Base-by-base conservation (phyloP, 768 basidiomycete species). In the Coprinellus micaceus region DNA sequence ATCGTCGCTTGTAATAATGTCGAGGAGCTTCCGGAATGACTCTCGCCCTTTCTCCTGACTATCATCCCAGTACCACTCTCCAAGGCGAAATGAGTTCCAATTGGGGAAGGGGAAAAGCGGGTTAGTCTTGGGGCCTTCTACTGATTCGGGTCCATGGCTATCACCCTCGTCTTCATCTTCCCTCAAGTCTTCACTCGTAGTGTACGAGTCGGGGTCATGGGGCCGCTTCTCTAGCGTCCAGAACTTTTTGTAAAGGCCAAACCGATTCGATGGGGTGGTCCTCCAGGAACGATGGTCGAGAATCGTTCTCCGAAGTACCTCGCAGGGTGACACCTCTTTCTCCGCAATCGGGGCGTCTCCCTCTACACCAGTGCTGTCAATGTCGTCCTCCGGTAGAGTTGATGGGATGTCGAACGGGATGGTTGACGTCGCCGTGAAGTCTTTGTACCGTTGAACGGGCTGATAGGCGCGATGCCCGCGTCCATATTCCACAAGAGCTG, bases 61-160 rank as follows among this genome's bases (percentile, higher is more conserved):
- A 5, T 54, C 41, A 22, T 43, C 28, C 53, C 53, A 54, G 28
- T 4, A 54, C 19, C 24, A 54, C 48, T 49, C 28, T 4, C 48
- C 48, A n/a, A 49, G 26, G 4, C 28, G 29, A n/a, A 30, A 49
- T 5, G 48, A 49, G 48, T 19, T 54, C 24, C 43, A 21, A 22
- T 54, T 54, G 21, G 53, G 53, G 41, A 44, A 54, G 19, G 53
- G 53, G 28, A 44, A n/a, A 22, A 28, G 7, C 10, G 45, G 45
- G 24, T 4, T 5, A 43, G 40, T 21, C n/a, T 19, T 43, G 40
- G n/a, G n/a, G 7, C 22, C 13, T 22, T 4, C 13, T 9, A 26
- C 45, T 12, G 11, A 11, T 24, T 22, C 45, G 10, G 12, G n/a
- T n/a, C n/a, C n/a, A n/a, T n/a, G n/a, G n/a, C n/a, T n/a, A n/a